A percentile compares a stretch with the other conserved stretches of the same genome.
phyloP scores from a whole-genome alignment of 371 early-diverging fungal species.

The Syncephalastrum racemosum region DNA sequence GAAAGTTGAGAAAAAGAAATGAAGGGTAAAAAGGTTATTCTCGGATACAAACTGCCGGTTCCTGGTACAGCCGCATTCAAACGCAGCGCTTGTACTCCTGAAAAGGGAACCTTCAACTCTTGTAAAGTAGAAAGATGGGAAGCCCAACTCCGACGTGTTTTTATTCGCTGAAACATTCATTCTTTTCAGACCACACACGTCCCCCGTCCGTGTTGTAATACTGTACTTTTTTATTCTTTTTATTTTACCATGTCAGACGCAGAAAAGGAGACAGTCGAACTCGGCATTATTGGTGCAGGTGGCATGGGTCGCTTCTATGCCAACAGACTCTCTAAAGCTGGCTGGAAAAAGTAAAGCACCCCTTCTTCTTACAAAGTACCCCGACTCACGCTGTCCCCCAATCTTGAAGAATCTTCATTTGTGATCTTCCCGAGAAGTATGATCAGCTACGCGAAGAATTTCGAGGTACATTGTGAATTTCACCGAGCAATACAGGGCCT shows the following conservation, averaged over 20 bases:
- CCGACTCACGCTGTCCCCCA: background rate
- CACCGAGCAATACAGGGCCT: background rate
- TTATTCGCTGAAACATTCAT: too few relatives aligned
- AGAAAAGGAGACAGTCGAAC: slow-evolving; percentile 61
- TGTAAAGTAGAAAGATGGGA: too few relatives aligned
- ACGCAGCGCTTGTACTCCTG: too few relatives aligned
- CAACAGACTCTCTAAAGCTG: slow-evolving; percentile 63
- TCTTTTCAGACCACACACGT: too few relatives aligned
- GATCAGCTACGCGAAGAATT: slow-evolving; percentile 64
- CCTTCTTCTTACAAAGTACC: background rate
- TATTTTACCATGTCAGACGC: background rate
- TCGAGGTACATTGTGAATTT: slow-evolving; percentile 34
- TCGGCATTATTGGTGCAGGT: slow-evolving; percentile 85
- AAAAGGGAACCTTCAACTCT: too few relatives aligned
- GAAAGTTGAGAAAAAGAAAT: slow-evolving; percentile 1
- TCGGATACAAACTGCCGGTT: too few relatives aligned
- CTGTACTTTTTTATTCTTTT: too few relatives aligned
- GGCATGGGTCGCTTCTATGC: slow-evolving; percentile 96
- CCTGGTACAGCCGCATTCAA: too few relatives aligned
- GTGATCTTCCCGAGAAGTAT: slow-evolving; percentile 80
- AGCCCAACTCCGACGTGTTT: too few relatives aligned
- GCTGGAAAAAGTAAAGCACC: slow-evolving; percentile 69
- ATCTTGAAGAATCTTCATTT: slow-evolving; percentile 70
- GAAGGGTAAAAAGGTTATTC: background rate
- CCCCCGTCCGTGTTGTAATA: too few relatives aligned